Conservation (phyloP, 805 yeast species). For the Candida xyloterini region DNA sequence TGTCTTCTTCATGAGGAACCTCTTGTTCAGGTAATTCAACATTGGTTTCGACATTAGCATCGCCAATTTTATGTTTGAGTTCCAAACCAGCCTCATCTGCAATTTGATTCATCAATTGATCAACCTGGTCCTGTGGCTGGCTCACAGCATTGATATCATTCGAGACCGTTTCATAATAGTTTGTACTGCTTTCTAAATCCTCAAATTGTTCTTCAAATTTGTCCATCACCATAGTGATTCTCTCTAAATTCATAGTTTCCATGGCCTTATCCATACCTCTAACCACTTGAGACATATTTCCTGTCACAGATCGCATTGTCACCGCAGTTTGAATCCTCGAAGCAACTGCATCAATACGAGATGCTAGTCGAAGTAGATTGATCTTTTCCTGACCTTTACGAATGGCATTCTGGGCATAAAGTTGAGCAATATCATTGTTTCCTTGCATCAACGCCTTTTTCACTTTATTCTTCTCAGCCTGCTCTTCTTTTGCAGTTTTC, state of each 20-base stretch:
- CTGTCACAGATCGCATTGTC: conserved; percentile 93
- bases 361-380: conserved; percentile 75
- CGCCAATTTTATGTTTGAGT: conserved; percentile 74
- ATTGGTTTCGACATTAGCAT: conserved; percentile 52
- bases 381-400: conserved; percentile 85
- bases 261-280: conserved; percentile 95
- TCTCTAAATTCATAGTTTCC: conserved; percentile 92
- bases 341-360: conserved; percentile 93
- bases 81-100: conserved; percentile 98
- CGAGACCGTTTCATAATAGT: conserved; percentile 89
- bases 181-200: conserved; percentile 89
- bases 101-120: conserved; percentile 80
- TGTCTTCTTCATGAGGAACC: conserved; percentile 68
- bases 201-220: conserved; percentile 95
- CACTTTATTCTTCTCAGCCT: conserved; percentile 78
- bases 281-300: conserved; percentile 90
- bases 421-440: conserved; percentile 85
- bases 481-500: conserved; percentile 88
- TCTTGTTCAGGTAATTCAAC: conserved; percentile 33
- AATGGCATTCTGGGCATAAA: conserved; percentile 95
- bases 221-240: conserved; percentile 93
- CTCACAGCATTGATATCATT: conserved; percentile 81
- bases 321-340: conserved; percentile 96
- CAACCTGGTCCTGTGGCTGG: conserved; percentile 95
- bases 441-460: conserved; percentile 87